phyloP scores from a whole-genome alignment of 2,329 filamentous ascomycete species.

The Samsoniella hepiali region DNA sequence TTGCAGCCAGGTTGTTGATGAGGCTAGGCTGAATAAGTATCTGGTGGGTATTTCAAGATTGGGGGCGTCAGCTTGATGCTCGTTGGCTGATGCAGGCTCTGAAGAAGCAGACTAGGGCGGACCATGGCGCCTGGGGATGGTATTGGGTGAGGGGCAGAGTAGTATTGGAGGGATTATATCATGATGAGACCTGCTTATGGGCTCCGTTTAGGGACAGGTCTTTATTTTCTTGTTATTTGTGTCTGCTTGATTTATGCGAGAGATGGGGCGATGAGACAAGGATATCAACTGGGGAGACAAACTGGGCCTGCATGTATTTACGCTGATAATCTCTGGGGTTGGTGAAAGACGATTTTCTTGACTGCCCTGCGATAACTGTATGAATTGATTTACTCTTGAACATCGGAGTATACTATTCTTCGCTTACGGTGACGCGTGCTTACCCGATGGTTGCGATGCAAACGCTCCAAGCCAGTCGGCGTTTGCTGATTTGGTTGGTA shows the following conservation, averaged over 20 bases:
- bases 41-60: neutral
- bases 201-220: neutral
- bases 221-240: neutral
- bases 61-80: neutral
- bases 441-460: neutral
- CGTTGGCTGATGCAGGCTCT: neutral
- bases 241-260: neutral
- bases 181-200: neutral
- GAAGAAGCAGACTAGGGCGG: neutral
- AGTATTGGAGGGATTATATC: neutral
- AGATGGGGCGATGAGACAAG: neutral
- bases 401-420: neutral
- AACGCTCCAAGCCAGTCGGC: neutral
- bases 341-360: neutral
- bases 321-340: neutral
- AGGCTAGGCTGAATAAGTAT: neutral
- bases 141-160: neutral
- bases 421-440: neutral
- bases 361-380: neutral
- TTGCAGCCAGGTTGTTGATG: neutral
- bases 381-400: conserved; percentile 6
- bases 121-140: conserved; percentile 14
- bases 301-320: conserved; percentile 5
- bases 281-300: neutral
- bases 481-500: neutral